Evolutionary conservation across 768 basidiomycete genomes (phyloP).

Genomic region (Kwoniella sp.): DNA sequence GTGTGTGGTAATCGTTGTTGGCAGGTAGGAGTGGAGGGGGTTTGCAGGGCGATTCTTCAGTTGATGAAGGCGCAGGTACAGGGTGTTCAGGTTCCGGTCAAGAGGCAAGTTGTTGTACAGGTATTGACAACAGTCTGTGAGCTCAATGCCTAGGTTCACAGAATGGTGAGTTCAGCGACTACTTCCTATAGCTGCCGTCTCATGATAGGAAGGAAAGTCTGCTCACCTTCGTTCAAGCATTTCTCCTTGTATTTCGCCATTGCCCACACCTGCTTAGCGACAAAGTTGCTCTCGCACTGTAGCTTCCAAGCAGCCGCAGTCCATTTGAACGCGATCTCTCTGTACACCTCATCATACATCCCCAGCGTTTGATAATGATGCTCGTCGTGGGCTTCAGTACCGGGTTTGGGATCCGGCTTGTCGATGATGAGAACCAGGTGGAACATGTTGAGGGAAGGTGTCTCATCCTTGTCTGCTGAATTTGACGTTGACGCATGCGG

Average conservation of each 20-base stretch:
- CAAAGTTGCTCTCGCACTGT: constrained; percentile 82
- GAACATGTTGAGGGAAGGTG: constrained; percentile 59
- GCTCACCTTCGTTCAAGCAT: constrained; percentile 60
- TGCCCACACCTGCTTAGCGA: constrained; percentile 75
- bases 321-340: constrained; percentile 83
- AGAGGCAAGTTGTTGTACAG: constrained; percentile 71
- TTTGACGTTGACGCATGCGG: not conserved
- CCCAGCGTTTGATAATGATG: constrained; percentile 23
- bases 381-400: constrained; percentile 23
- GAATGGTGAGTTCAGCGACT: constrained; percentile 44
- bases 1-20: constrained; percentile 74
- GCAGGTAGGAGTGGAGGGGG: constrained; percentile 53
- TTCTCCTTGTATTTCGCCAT: constrained; percentile 73
- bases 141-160: constrained; percentile 45
- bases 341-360: constrained; percentile 72
- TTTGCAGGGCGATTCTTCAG: constrained; percentile 36
- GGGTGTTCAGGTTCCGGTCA: constrained; percentile 73
- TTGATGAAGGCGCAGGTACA: constrained; percentile 77
- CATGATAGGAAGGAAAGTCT: too few relatives aligned
- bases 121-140: constrained; percentile 56
- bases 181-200: not conserved
- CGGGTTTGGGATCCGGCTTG: constrained; percentile 71
- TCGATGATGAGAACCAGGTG: constrained; percentile 86
- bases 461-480: constrained; percentile 24
- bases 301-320: constrained; percentile 91